A percentile compares a stretch with the other conserved stretches of the same genome.
phyloP scores from a whole-genome alignment of 176 grass and related monocot species.

The Cenchrus purpureus region DNA sequence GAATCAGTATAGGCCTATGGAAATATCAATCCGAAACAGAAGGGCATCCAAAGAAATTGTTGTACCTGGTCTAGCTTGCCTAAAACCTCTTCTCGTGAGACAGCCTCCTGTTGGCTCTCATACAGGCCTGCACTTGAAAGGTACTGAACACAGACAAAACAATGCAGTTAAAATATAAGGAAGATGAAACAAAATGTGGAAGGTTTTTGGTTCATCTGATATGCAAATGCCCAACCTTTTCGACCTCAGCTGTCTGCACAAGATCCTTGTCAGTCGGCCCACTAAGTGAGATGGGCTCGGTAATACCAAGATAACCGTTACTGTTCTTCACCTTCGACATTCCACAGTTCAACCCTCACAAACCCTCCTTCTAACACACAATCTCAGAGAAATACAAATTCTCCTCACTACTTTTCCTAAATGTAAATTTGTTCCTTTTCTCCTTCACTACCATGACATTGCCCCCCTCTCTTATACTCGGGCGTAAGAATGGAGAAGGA shows the following conservation, averaged over 20 bases:
- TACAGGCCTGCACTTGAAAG: slow-evolving; percentile 73
- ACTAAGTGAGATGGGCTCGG: slow-evolving; percentile 77
- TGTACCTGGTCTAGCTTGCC: slow-evolving; percentile 91
- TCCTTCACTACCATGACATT: not conserved
- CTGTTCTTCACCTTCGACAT: slow-evolving; percentile 43
- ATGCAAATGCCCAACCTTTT: slow-evolving; percentile 59
- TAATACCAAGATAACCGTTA: slow-evolving; percentile 76
- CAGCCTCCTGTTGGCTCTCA: slow-evolving; percentile 75
- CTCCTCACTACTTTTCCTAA: not conserved
- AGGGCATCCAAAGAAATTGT: not conserved
- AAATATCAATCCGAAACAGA: slow-evolving; percentile 15
- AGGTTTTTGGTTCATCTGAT: slow-evolving; percentile 3
- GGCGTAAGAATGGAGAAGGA: slow-evolving; percentile 1
- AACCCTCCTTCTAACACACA: slow-evolving; percentile 12
- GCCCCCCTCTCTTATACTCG: not conserved
- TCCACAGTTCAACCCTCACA: not conserved
- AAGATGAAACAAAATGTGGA: not conserved
- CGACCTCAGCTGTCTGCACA: slow-evolving; percentile 60
- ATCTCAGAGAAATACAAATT: not conserved
- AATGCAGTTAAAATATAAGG: not conserved
- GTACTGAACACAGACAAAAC: slow-evolving; percentile 58
- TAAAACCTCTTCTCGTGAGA: slow-evolving; percentile 88
- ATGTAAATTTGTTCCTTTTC: not conserved
- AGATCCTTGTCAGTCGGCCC: slow-evolving; percentile 72
- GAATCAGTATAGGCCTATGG: slow-evolving; percentile 14